Conservation (phyloP, 169 alveolate species). For the Amoebophrya sp. region DNA sequence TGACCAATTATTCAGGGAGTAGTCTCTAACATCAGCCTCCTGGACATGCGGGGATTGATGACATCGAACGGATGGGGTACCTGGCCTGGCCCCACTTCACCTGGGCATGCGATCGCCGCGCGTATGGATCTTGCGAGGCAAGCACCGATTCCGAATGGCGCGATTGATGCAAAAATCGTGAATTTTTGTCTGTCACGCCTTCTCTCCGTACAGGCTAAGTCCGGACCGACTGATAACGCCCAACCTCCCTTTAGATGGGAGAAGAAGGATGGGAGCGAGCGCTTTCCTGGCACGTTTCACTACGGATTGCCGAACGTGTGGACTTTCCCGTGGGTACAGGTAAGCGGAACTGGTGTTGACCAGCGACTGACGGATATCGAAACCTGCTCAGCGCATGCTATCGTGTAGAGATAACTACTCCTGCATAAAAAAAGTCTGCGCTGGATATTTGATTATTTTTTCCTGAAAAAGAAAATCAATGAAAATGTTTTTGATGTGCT, state of each 20-base stretch:
- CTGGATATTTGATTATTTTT: too few species aligned
- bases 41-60: background rate
- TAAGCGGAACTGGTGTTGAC: background rate
- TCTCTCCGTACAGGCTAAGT: background rate
- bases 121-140: background rate
- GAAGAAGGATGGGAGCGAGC: background rate
- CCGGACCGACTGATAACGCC: background rate
- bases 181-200: background rate
- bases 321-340: conserved; percentile 2
- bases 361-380: background rate
- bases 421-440: too few species aligned
- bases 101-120: background rate
- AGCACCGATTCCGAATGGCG: background rate
- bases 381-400: background rate
- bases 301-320: conserved; percentile 9
- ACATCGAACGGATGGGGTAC: background rate
- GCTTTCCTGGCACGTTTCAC: background rate
- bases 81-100: background rate
- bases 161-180: background rate
- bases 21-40: too few species aligned
- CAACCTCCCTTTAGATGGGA: background rate
- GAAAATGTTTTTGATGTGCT: too few species aligned
- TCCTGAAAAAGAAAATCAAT: too few species aligned
- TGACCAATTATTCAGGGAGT: too few species aligned
- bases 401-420: too few species aligned